Evolutionary conservation across 148 eudicot genomes (phyloP), one percentile per base, ranked within the genome.

Genomic region (Diospyros lotus): DNA sequence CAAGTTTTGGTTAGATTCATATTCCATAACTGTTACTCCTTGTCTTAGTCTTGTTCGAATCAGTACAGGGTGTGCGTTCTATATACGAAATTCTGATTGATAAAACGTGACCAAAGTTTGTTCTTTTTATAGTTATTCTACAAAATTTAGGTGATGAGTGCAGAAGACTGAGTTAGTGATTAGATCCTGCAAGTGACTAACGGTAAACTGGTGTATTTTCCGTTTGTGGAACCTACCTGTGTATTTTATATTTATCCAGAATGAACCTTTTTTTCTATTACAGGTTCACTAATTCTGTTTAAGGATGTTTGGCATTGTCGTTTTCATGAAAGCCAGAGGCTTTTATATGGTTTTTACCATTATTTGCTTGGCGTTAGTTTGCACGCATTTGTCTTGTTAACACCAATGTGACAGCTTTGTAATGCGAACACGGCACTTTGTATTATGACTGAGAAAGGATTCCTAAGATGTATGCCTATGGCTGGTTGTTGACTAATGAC

Each of bases 391-490:
- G 10, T 2, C 39, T 12, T 39, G n/a, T 3, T 68, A 48, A 50
- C n/a, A 44, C 43, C 58, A n/a, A 67, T 28, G 13, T 68, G 71
- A 51, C 66, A 28, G 38, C 58, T 66, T 68, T 68, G 71, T 18
- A 8, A 18, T 38, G 71, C 10, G 42, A 14, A 68, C 6, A 9
- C 13, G 2, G 38, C 6, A 17, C 48, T 45, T 50, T 18, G 50
- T 68, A 12, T 38, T 48, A 45, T 28, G 55, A 17, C 56, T 68
- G 53, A 6, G 14, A 44, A 72, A 43, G 39, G 74, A 58, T 72
- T 64, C 41, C 8, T 44, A 52, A 64, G 17, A 45, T 54, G 46
- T 41, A n/a, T 28, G 64, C 64, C 41, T 0, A 2, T 66, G 52
- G 18, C 15, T 65, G 38, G 6, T 28, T 28, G 28, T 28, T 28